These are phyloP conservation scores for Eimeria nieschulzi DNA, from an alignment of 169 alveolate species.

Conservation along the genomic window DNA sequence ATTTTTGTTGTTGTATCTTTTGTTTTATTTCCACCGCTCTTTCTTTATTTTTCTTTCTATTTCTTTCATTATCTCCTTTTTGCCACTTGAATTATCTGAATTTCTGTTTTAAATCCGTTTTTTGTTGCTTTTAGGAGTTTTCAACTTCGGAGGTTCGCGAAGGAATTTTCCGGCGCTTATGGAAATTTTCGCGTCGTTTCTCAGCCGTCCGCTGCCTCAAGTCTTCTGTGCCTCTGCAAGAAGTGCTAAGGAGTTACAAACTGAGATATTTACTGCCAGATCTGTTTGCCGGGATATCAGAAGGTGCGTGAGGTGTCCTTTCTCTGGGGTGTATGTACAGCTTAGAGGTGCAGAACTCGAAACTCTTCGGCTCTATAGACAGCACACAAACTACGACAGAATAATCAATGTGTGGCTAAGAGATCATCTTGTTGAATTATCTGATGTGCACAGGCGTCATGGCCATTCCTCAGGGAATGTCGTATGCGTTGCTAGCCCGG, in stretches of 20 bases:
- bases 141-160: background rate
- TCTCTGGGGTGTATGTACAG: background rate
- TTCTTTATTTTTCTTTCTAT: background rate
- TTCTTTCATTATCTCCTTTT: background rate
- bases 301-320: constrained; percentile 20
- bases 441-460: constrained; percentile 59
- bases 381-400: background rate
- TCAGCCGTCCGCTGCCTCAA: constrained; percentile 22
- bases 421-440: background rate
- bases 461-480: constrained; percentile 78
- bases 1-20: background rate
- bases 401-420: background rate
- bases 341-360: background rate
- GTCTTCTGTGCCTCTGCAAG: constrained; percentile 63
- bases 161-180: constrained; percentile 12
- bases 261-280: constrained; percentile 56
- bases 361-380: background rate
- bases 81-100: background rate
- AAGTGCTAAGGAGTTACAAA: constrained; percentile 56
- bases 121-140: constrained; percentile 7
- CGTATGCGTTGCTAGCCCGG: constrained; percentile 77
- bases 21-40: no score
- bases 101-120: background rate
- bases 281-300: constrained; percentile 66
- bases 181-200: constrained; percentile 37